Percentiles rank a stretch among this genome's conserved stretches.
Evolutionary conservation across 116 monocot species (phyloP).

Genomic region (Trichopus zeylanicus): DNA sequence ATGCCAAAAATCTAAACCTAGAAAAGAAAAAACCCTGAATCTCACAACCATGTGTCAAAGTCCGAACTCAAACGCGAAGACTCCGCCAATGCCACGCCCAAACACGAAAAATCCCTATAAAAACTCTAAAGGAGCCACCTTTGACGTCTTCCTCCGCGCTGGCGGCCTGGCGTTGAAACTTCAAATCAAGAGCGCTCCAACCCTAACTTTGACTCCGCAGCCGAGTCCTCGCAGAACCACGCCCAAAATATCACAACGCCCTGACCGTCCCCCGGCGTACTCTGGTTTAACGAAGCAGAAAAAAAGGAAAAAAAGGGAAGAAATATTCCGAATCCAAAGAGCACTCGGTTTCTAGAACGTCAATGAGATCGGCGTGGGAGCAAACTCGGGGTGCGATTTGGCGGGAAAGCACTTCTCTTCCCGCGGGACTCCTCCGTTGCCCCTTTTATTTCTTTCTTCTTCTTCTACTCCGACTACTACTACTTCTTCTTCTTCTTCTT

Average conservation of each 20-base stretch:
- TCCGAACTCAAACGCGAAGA: not conserved
- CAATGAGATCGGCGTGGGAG: not conserved
- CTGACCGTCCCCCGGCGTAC: not conserved
- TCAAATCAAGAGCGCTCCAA: not conserved
- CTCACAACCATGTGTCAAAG: no score
- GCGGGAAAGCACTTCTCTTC: not conserved
- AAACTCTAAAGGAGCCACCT: not conserved
- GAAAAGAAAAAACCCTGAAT: not conserved
- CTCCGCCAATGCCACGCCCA: no score
- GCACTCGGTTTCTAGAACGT: not conserved
- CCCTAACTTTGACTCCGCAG: not conserved
- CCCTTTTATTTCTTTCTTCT: not conserved
- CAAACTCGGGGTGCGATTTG: not conserved
- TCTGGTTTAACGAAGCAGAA: not conserved
- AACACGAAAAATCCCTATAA: not conserved
- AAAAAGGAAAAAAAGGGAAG: not conserved
- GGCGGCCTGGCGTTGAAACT: not conserved
- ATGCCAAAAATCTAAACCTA: not conserved
- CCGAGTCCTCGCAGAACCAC: not conserved
- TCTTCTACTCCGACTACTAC: no score
- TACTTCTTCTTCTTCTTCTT: no score
- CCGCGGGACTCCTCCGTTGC: not conserved
- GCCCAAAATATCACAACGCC: conserved; percentile 1
- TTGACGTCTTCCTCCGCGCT: not conserved
- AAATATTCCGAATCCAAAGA: not conserved